Evolutionary conservation across 306 rosid species (phyloP).

Genomic region (Pachyrhizus erosus): DNA sequence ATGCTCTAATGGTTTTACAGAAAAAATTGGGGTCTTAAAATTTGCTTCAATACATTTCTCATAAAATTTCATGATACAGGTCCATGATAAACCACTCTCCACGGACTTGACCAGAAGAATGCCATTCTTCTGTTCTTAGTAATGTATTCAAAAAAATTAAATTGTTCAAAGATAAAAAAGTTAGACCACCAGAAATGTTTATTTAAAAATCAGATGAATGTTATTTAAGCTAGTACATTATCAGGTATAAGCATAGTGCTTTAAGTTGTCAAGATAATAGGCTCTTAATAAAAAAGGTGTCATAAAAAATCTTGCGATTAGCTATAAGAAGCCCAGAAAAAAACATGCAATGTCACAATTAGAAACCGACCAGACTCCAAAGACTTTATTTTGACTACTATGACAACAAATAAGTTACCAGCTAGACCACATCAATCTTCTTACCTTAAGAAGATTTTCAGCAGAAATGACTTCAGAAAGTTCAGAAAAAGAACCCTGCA

Average conservation of each 20-base stretch:
- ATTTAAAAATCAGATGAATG: conserved; percentile 29
- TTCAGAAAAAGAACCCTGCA: conserved; percentile 64
- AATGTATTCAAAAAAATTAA: neutral
- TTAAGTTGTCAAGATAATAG: conserved; percentile 19
- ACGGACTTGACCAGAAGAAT: conserved; percentile 27
- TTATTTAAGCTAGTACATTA: neutral
- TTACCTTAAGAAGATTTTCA: conserved; percentile 93
- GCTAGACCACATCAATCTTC: conserved; percentile 40
- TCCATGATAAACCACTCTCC: conserved; percentile 8
- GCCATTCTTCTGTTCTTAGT: conserved; percentile 1
- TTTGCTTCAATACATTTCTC: conserved; percentile 6
- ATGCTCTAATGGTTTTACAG: neutral
- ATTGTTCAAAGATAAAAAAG: conserved; percentile 7
- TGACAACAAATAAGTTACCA: conserved; percentile 31
- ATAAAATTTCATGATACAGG: neutral
- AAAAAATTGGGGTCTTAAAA: neutral
- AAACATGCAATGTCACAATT: neutral
- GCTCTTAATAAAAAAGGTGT: neutral
- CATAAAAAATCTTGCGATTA: neutral
- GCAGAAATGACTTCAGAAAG: conserved; percentile 62
- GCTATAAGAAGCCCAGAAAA: neutral
- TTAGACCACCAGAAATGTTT: neutral
- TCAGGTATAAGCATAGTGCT: neutral
- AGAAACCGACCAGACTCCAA: conserved; percentile 25
- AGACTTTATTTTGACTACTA: conserved; percentile 12